Base-by-base conservation (phyloP, 257 asterid species). In the Nicotiana benthamiana region DNA sequence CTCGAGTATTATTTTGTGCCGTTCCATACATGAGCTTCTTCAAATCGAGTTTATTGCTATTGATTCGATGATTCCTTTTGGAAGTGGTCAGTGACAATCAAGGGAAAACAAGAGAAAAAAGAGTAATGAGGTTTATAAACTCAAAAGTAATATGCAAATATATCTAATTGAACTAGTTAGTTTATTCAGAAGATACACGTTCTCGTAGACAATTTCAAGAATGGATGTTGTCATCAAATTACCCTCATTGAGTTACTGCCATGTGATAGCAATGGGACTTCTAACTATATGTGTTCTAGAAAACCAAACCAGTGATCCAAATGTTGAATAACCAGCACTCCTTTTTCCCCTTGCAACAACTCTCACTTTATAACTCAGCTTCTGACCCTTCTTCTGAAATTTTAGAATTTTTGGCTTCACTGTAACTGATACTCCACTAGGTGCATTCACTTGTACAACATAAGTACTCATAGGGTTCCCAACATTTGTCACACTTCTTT, bases 201-300 rank as follows among this genome's bases (percentile, higher is more conserved):
- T 56, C 43, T 43, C 52, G 1, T 36, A 18, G 54, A 59, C 24
- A 56, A 15, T 77, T 60, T 60, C 24, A 56, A 77, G 68, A 59
- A 32, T 59, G 56, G 57, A 59, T n/a, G 54, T 0, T 54, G 51
- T 27, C 57, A 6, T 36, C 72, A 77, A 54, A 32, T 36, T 57
- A 2, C 7, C 53, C 62, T 82, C 77, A 17, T 70, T 9, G 15
- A 26, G 78, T 80, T 56, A 81, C 75, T 81, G 68, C 97, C 96
- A 92, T 30, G 90, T 90, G 64, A 89, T 89, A 17, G 91, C 94
- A 79, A 93, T 84, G 40, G 96, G 94, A 77, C 98, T 93, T 68
- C 89, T 88, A 26, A 92, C 97, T 67, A 51, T 56, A 79, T 87
- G 86, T 53, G 87, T 85, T 40, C 56, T 28, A 2, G 88, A 91